phyloP scores from a whole-genome alignment of 768 basidiomycete genomes.

The Clitopilus hobsonii region DNA sequence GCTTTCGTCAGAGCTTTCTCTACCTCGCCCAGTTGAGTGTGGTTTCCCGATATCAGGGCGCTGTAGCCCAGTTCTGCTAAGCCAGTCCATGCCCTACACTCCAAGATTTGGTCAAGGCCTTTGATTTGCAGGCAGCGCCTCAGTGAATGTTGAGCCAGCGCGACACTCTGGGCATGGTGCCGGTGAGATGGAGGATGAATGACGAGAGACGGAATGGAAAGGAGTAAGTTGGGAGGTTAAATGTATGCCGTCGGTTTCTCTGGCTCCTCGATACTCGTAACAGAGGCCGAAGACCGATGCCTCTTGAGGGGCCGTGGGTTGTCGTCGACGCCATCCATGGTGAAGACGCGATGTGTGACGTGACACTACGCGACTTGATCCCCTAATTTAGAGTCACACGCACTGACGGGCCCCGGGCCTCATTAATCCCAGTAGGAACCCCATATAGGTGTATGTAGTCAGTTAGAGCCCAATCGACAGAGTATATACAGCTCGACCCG shows the following conservation, averaged over 20 bases:
- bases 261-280: neutral
- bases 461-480: too few species aligned
- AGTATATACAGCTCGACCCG: too few species aligned
- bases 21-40: conserved; percentile 42
- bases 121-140: conserved; percentile 47
- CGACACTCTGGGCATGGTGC: conserved; percentile 48
- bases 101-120: conserved; percentile 50
- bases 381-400: neutral
- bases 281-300: conserved; percentile 15
- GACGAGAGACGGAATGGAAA: conserved; percentile 57
- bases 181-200: conserved; percentile 62
- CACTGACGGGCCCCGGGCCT: neutral
- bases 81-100: conserved; percentile 69
- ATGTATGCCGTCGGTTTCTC: conserved; percentile 8
- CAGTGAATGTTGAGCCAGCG: conserved; percentile 51
- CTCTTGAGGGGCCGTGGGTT: conserved; percentile 32
- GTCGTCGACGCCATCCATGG: conserved; percentile 9
- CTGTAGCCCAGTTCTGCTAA: conserved; percentile 66
- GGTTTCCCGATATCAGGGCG: conserved; percentile 43
- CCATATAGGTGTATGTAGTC: too few species aligned
- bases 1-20: conserved; percentile 69
- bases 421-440: neutral
- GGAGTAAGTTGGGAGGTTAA: conserved; percentile 44
- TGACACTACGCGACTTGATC: neutral
- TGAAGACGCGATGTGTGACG: neutral